These are phyloP conservation scores for Physcomitrium patens DNA, from an alignment of 225 moss, liverwort and hornwort species.

Conservation along the genomic window DNA sequence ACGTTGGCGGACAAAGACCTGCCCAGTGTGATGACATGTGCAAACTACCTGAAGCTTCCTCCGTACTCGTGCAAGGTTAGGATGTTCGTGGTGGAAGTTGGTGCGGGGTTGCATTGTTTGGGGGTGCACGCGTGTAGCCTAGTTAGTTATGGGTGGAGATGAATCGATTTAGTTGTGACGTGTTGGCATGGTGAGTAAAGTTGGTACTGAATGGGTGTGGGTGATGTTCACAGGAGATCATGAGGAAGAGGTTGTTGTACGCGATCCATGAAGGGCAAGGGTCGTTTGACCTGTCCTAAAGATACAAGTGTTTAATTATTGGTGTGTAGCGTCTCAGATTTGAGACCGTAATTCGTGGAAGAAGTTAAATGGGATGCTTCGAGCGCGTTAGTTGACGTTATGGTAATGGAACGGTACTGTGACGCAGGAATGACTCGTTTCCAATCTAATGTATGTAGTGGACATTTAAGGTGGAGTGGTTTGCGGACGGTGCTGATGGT, in stretches of 20 bases:
- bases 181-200: background rate
- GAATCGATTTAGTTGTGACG: background rate
- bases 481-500: too few relatives aligned
- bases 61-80: slow-evolving; percentile 98
- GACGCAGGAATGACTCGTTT: slow-evolving; percentile 32
- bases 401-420: slow-evolving; percentile 10
- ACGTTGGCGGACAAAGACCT: slow-evolving; percentile 93
- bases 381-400: slow-evolving; percentile 26
- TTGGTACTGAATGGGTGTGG: background rate
- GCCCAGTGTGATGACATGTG: slow-evolving; percentile 99
- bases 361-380: slow-evolving; percentile 34
- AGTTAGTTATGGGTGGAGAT: background rate
- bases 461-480: background rate
- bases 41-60: slow-evolving; percentile 95
- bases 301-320: background rate
- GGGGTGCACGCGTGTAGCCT: too few relatives aligned
- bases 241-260: slow-evolving; percentile 93
- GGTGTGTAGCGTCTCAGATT: slow-evolving; percentile 18
- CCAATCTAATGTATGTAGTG: slow-evolving; percentile 46
- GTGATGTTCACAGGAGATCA: slow-evolving; percentile 70
- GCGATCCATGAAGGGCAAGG: slow-evolving; percentile 99
- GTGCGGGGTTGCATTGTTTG: too few relatives aligned
- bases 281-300: slow-evolving; percentile 94
- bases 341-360: slow-evolving; percentile 25
- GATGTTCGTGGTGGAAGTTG: too few relatives aligned